Evolutionary conservation across 2,329 filamentous ascomycete species (phyloP).

Genomic region (Ophiocordyceps robertsii): DNA sequence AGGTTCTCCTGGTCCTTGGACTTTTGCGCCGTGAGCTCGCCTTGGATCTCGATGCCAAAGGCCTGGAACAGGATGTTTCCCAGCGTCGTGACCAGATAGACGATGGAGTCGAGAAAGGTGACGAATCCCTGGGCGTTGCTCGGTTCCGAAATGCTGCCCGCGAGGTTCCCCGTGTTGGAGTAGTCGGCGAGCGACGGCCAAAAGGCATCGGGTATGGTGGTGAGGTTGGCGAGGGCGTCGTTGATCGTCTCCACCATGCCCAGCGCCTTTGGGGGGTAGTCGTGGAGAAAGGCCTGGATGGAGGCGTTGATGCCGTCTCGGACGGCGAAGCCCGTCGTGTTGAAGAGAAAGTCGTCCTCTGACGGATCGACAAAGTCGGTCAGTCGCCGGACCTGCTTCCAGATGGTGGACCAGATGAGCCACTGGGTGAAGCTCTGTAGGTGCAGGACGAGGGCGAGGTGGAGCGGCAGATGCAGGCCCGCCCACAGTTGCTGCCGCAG

Average conservation of each 20-base stretch:
- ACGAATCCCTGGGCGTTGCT: neutral
- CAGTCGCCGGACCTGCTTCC: conserved; percentile 14
- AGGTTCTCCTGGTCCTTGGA: neutral
- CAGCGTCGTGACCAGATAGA: neutral
- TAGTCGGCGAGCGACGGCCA: conserved; percentile 9
- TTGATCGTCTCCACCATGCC: conserved; percentile 8
- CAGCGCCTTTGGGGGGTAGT: conserved; percentile 13
- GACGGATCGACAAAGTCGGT: conserved; percentile 4
- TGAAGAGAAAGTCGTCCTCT: conserved; percentile 3
- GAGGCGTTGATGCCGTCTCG: conserved; percentile 6
- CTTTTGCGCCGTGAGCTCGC: neutral
- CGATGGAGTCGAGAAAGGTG: neutral
- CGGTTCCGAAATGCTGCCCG: neutral
- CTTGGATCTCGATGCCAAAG: neutral
- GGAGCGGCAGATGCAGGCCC: conserved; percentile 46
- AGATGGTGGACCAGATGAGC: conserved; percentile 28
- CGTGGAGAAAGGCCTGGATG: conserved; percentile 10
- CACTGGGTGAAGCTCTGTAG: conserved; percentile 50
- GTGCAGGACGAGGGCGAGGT: conserved; percentile 48
- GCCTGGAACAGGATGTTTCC: neutral
- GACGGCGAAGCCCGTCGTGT: conserved; percentile 9
- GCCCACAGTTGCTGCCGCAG: conserved; percentile 48
- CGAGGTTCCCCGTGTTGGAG: neutral
- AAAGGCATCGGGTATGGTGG: conserved; percentile 11
- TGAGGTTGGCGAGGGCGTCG: conserved; percentile 14